Conservation (phyloP, 1,284 basidiomycete species). For the Pterulicium gracile region DNA sequence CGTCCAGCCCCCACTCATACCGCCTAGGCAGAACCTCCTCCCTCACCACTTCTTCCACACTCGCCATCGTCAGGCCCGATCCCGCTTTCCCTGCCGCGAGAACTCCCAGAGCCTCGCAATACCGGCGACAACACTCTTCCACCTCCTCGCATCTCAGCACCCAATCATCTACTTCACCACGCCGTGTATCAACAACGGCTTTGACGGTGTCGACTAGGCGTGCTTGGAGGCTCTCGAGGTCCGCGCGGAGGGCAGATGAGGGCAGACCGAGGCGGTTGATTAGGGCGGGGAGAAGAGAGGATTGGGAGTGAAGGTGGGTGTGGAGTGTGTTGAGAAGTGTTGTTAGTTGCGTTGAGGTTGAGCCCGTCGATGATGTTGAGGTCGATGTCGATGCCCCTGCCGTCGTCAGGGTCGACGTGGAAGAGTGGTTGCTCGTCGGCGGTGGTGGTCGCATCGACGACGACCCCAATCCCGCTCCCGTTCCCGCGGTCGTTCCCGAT, state of each 20-base stretch:
- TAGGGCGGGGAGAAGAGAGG: conserved; percentile 61
- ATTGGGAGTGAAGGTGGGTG: conserved; percentile 65
- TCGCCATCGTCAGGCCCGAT: conserved; percentile 48
- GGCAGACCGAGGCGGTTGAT: conserved; percentile 67
- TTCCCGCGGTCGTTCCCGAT: too few species aligned
- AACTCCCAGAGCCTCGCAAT: conserved; percentile 56
- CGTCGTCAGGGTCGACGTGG: too few species aligned
- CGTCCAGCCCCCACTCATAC: conserved; percentile 51
- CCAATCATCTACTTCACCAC: conserved; percentile 64
- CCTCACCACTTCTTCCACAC: conserved; percentile 46
- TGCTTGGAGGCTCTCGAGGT: conserved; percentile 52
- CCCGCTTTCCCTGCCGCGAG: conserved; percentile 50
- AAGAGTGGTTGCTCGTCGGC: too few species aligned
- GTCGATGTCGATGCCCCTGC: background rate
- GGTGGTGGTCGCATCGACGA: too few species aligned
- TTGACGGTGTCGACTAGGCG: conserved; percentile 64
- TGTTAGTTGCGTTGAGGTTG: conserved; percentile 24
- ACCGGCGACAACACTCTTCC: conserved; percentile 53
- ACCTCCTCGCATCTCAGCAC: conserved; percentile 48
- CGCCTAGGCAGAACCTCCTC: conserved; percentile 53
- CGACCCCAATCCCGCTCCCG: too few species aligned
- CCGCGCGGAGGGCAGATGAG: conserved; percentile 62
- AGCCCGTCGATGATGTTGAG: background rate
- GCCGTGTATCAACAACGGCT: conserved; percentile 48
- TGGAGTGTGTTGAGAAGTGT: conserved; percentile 67